Conservation (phyloP, 2,329 filamentous ascomycete species). For the Paracorniculantispora psalliotae region DNA sequence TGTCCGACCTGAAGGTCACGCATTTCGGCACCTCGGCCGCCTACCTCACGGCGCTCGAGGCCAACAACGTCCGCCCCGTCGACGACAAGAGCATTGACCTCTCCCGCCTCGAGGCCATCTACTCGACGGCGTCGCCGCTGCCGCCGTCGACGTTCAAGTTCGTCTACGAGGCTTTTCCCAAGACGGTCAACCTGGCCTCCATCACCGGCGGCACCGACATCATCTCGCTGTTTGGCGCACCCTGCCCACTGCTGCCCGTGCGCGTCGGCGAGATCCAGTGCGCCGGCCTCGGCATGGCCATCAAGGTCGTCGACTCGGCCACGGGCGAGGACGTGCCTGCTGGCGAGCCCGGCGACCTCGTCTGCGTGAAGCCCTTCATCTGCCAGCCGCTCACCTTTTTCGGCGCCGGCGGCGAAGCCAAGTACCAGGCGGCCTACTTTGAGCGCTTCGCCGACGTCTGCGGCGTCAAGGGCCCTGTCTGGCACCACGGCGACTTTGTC, state of each 20-base stretch:
- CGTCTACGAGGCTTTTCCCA: constrained; percentile 77
- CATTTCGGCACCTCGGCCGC: constrained; percentile 95
- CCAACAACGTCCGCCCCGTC: constrained; percentile 59
- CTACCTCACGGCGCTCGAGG: constrained; percentile 86
- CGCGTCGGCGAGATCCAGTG: constrained; percentile 72
- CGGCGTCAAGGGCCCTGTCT: constrained; percentile 46
- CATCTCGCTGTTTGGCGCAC: constrained; percentile 87
- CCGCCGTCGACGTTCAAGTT: constrained; percentile 91
- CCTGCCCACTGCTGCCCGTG: constrained; percentile 71
- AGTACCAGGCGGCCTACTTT: constrained; percentile 84
- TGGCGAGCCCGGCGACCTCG: constrained; percentile 76
- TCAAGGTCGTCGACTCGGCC: constrained; percentile 54
- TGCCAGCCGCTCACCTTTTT: constrained; percentile 91
- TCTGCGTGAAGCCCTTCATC: constrained; percentile 82
- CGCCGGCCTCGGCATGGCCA: constrained; percentile 74
- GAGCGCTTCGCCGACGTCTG: constrained; percentile 61
- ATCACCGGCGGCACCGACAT: constrained; percentile 98
- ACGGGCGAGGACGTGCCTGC: constrained; percentile 51
- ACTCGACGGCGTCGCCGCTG: constrained; percentile 88
- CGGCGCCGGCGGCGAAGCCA: constrained; percentile 57
- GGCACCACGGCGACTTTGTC: constrained; percentile 96
- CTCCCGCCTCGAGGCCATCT: constrained; percentile 71
- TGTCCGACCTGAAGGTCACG: constrained; percentile 75
- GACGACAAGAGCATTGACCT: constrained; percentile 52
- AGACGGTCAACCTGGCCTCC: constrained; percentile 77